These are phyloP conservation scores for Harringtonia aguacate DNA, from an alignment of 2,329 filamentous ascomycete species.

Conservation along the genomic window DNA sequence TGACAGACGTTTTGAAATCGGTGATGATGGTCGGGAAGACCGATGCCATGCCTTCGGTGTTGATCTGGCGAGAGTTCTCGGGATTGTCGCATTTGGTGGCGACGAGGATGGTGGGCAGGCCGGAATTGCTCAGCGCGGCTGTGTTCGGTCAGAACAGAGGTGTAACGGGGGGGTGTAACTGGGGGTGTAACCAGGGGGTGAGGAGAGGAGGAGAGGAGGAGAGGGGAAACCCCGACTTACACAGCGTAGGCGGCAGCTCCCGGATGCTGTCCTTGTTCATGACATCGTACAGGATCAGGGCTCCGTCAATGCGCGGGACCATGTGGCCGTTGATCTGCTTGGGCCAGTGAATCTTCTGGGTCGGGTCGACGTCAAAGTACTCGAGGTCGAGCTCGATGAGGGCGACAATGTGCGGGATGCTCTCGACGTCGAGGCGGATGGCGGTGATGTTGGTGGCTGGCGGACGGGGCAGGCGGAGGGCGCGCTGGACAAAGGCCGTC, in stretches of 20 bases:
- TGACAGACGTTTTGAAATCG: slow-evolving; percentile 62
- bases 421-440: slow-evolving; percentile 48
- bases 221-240: slow-evolving; percentile 44
- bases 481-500: slow-evolving; percentile 55
- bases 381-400: slow-evolving; percentile 57
- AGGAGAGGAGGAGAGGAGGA: not conserved
- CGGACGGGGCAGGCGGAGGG: slow-evolving; percentile 42
- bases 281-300: slow-evolving; percentile 80
- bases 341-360: slow-evolving; percentile 53
- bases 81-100: slow-evolving; percentile 84
- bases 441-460: slow-evolving; percentile 44
- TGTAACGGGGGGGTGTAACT: too few species aligned
- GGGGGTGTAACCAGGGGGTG: not conserved
- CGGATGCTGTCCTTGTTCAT: slow-evolving; percentile 65
- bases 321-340: slow-evolving; percentile 59
- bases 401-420: slow-evolving; percentile 45
- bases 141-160: slow-evolving; percentile 16
- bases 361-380: slow-evolving; percentile 49
- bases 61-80: slow-evolving; percentile 57
- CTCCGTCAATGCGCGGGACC: slow-evolving; percentile 70
- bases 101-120: slow-evolving; percentile 68
- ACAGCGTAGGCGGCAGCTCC: slow-evolving; percentile 63
- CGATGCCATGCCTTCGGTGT: slow-evolving; percentile 51
- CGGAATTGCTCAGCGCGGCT: slow-evolving; percentile 66
- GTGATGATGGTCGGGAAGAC: slow-evolving; percentile 61